Conservation (phyloP, 1,139 yeast genomes). For the Magnusiomyces clavatus region DNA sequence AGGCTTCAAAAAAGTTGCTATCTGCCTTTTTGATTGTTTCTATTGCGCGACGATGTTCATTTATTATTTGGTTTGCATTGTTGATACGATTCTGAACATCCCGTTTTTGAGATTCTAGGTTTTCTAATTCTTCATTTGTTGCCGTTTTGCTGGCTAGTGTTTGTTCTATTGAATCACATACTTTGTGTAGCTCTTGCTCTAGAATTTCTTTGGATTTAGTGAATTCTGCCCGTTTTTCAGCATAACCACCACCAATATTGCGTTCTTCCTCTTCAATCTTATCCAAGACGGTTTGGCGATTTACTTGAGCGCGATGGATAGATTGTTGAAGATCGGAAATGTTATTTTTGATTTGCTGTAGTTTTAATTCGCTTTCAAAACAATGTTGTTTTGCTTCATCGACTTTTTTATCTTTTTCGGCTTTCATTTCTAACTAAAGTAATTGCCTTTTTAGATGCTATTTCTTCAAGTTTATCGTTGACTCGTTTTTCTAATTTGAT, state of each 20-base stretch:
- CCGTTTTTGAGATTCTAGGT: neutral
- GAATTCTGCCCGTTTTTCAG: conserved; percentile 1
- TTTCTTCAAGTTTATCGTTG: conserved; percentile 6
- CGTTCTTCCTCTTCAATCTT: conserved; percentile 5
- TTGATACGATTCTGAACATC: too few species aligned
- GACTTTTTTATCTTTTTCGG: conserved; percentile 1
- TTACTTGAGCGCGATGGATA: too few species aligned
- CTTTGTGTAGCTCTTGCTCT: neutral
- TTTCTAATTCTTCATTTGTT: neutral
- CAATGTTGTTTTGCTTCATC: too few species aligned
- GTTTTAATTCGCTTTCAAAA: conserved; percentile 1
- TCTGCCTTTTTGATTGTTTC: too few species aligned
- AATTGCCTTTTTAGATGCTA: neutral
- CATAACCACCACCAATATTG: conserved; percentile 7
- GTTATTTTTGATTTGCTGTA: neutral
- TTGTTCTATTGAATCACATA: neutral
- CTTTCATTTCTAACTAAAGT: neutral
- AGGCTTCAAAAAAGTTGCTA: too few species aligned
- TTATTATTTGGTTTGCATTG: too few species aligned
- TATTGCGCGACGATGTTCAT: too few species aligned
- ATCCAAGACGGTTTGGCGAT: too few species aligned
- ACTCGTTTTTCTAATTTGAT: neutral
- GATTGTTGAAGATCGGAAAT: neutral
- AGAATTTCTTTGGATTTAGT: neutral
- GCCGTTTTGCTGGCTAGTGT: neutral